Conservation (phyloP, 768 basidiomycete genomes). For the Tulasnella sp. region DNA sequence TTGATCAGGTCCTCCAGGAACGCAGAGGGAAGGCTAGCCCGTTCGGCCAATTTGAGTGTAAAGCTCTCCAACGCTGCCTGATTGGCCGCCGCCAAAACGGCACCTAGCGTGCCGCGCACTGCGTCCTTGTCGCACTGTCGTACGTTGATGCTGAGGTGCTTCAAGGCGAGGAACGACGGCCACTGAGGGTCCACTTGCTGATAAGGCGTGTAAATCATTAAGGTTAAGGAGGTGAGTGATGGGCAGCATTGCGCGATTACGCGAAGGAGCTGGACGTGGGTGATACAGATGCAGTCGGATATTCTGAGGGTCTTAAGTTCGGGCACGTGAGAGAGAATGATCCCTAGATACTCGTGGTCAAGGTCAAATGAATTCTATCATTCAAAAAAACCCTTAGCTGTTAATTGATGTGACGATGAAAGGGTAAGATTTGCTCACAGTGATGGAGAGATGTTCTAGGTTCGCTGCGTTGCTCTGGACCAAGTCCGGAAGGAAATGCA, state of each 20-base stretch:
- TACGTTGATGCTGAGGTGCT: conserved; percentile 21
- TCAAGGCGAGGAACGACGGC: conserved; percentile 18
- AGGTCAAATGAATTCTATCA: conserved; percentile 23
- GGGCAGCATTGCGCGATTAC: neutral
- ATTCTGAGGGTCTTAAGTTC: conserved; percentile 17
- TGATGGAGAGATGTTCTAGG: conserved; percentile 12
- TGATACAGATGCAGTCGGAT: conserved; percentile 16
- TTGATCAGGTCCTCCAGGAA: conserved; percentile 4
- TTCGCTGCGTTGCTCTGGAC: neutral
- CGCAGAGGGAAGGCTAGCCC: neutral
- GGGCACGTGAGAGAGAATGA: conserved; percentile 16
- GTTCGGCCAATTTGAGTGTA: conserved; percentile 4
- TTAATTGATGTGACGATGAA: neutral
- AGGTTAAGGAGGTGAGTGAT: neutral
- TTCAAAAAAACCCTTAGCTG: neutral
- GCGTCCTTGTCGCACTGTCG: conserved; percentile 22
- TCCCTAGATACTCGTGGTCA: neutral
- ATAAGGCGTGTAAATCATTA: conserved; percentile 13
- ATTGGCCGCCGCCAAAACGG: neutral
- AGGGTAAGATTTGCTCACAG: neutral
- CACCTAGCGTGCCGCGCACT: neutral
- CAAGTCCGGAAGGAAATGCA: neutral
- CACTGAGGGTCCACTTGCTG: conserved; percentile 6
- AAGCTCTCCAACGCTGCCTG: conserved; percentile 22
- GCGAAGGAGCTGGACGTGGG: conserved; percentile 21